A percentile compares a stretch with the other conserved stretches of the same genome.
Evolutionary conservation across 768 basidiomycete genomes (phyloP).

Genomic region (Boletus subcaerulescens): DNA sequence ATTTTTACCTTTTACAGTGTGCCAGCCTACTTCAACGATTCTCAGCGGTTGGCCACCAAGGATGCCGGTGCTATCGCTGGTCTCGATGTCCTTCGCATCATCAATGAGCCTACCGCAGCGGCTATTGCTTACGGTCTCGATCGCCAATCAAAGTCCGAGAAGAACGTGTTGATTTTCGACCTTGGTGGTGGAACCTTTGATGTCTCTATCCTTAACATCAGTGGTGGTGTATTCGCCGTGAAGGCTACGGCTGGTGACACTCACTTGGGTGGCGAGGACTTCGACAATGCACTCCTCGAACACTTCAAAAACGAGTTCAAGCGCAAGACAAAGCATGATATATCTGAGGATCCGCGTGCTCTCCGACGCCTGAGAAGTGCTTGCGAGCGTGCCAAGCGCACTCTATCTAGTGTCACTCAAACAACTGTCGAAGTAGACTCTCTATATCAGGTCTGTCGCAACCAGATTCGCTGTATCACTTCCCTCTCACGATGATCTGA

Average conservation of each 20-base stretch:
- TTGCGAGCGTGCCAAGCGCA: conserved; percentile 99
- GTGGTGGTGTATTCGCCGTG: conserved; percentile 97
- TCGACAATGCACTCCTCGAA: conserved; percentile 96
- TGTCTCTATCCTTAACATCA: conserved; percentile 98
- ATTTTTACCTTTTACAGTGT: conserved; percentile 47
- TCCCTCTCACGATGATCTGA: conserved; percentile 7
- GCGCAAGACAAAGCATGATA: conserved; percentile 94
- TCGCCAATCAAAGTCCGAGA: conserved; percentile 90
- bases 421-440: conserved; percentile 99
- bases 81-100: conserved; percentile 99
- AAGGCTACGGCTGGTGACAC: conserved; percentile 99
- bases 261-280: conserved; percentile 99
- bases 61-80: conserved; percentile 98
- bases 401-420: conserved; percentile 96
- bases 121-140: conserved; percentile 99
- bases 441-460: conserved; percentile 72
- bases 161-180: conserved; percentile 99
- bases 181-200: conserved; percentile 99
- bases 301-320: conserved; percentile 99
- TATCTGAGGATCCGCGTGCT: conserved; percentile 95
- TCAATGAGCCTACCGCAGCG: conserved; percentile 99
- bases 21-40: conserved; percentile 99
- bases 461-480: background rate
- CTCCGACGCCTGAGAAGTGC: conserved; percentile 93
- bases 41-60: conserved; percentile 98